Evolutionary conservation across 495 filamentous ascomycete species (phyloP).

Genomic region (Amphirosellinia nigrospora): DNA sequence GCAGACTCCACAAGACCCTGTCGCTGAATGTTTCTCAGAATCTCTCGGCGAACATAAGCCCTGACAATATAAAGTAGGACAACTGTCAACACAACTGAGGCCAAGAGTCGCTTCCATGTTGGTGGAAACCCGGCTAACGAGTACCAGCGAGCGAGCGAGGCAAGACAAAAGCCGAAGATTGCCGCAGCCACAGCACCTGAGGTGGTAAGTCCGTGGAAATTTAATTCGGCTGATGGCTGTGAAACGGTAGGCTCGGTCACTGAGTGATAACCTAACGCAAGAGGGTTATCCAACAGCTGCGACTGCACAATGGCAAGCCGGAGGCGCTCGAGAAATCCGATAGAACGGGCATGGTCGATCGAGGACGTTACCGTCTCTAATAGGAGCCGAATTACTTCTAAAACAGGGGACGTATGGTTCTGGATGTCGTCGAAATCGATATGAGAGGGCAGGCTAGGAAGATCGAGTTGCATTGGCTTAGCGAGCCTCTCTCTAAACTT

Average conservation of each 20-base stretch:
- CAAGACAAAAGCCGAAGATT: slow-evolving; percentile 69
- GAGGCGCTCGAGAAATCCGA: slow-evolving; percentile 91
- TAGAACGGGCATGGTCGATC: slow-evolving; percentile 81
- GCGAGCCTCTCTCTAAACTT: slow-evolving; percentile 71
- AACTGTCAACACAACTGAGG: slow-evolving; percentile 63
- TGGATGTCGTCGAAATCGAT: slow-evolving; percentile 32
- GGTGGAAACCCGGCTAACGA: slow-evolving; percentile 53
- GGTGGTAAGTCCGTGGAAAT: slow-evolving; percentile 39
- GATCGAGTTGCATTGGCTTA: slow-evolving; percentile 63
- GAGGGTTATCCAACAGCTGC: slow-evolving; percentile 68
- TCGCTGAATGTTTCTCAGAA: slow-evolving; percentile 80
- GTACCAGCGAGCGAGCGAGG: slow-evolving; percentile 75
- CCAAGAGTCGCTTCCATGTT: slow-evolving; percentile 61
- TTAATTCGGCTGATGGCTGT: slow-evolving; percentile 28
- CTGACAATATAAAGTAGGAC: slow-evolving; percentile 65
- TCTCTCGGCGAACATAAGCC: slow-evolving; percentile 78
- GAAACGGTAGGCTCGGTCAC: slow-evolving; percentile 34
- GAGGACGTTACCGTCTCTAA: slow-evolving; percentile 72
- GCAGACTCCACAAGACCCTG: slow-evolving; percentile 78
- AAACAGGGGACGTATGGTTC: slow-evolving; percentile 32
- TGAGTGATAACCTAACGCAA: slow-evolving; percentile 34
- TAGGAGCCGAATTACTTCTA: slow-evolving; percentile 35
- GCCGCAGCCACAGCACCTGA: slow-evolving; percentile 56
- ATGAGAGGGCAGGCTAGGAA: slow-evolving; percentile 43
- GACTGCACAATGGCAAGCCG: slow-evolving; percentile 95